These are phyloP conservation scores for Mollisiaceae sp. DNA, from an alignment of 2,329 filamentous ascomycete species.

Conservation along the genomic window DNA sequence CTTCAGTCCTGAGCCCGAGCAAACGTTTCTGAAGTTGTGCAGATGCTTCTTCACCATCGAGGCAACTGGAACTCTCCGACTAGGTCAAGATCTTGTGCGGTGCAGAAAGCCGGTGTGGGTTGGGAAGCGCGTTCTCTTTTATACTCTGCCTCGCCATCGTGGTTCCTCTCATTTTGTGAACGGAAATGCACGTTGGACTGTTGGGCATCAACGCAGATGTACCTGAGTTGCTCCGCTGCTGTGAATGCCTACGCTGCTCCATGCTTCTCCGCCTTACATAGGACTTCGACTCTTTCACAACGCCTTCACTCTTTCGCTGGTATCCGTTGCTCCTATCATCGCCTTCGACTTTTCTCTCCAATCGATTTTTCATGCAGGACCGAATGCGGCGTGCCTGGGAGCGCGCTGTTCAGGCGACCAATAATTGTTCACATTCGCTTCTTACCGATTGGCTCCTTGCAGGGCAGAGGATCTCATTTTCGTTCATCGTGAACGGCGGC, in stretches of 20 bases:
- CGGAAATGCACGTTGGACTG: not conserved
- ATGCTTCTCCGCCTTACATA: not conserved
- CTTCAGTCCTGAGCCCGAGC: not conserved
- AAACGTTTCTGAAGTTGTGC: not conserved
- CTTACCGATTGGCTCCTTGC: not conserved
- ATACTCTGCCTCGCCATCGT: conserved; percentile 16
- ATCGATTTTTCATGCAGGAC: not conserved
- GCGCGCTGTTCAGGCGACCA: not conserved
- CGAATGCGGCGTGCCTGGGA: not conserved
- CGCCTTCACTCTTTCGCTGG: conserved; percentile 2
- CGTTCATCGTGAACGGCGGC: not conserved
- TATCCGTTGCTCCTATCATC: not conserved
- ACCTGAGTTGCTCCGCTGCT: not conserved
- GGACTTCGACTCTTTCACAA: too few relatives aligned
- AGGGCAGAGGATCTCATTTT: not conserved
- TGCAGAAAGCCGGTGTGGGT: conserved; percentile 4
- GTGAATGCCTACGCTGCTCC: not conserved
- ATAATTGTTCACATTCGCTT: not conserved
- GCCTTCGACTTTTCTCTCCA: conserved; percentile 5
- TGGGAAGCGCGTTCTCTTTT: conserved; percentile 8
- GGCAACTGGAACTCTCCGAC: conserved; percentile 8
- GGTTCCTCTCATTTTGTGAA: conserved; percentile 6
- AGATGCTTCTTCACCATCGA: conserved; percentile 12
- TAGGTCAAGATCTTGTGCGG: conserved; percentile 1
- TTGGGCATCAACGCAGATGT: conserved; percentile 7